Evolutionary conservation across 352 stramenopile genomes (phyloP).

Genomic region (Phytophthora rubi): DNA sequence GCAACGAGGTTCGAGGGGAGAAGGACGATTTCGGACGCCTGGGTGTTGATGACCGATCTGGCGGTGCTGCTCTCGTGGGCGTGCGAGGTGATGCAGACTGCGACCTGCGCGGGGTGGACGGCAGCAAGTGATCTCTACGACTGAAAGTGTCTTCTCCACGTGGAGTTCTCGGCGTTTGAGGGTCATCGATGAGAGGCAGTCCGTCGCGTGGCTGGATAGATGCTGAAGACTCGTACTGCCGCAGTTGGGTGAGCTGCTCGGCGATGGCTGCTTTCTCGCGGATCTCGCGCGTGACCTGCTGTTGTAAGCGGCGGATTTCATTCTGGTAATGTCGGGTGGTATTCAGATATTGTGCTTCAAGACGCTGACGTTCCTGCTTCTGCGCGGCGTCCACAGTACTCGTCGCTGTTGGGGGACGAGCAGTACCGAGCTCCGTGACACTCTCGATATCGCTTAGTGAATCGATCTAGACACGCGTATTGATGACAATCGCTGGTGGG

Average conservation of each 20-base stretch:
- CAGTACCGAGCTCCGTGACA: constrained; percentile 26
- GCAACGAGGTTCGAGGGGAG: constrained; percentile 39
- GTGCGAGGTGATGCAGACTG: constrained; percentile 32
- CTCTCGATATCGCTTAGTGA: constrained; percentile 44
- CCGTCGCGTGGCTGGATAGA: constrained; percentile 13
- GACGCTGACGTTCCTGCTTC: constrained; percentile 13
- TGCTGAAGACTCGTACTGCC: constrained; percentile 9
- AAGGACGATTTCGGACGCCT: constrained; percentile 56
- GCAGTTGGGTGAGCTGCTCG: constrained; percentile 51
- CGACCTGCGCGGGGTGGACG: constrained; percentile 7
- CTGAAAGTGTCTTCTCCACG: not conserved
- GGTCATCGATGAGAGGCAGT: constrained; percentile 10
- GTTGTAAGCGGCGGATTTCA: constrained; percentile 69
- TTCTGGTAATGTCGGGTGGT: constrained; percentile 65
- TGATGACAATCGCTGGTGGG: constrained; percentile 2
- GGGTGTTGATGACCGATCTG: constrained; percentile 16
- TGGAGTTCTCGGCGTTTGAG: constrained; percentile 5
- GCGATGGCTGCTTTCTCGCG: constrained; percentile 53
- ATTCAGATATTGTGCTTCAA: constrained; percentile 41
- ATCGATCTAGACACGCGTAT: not conserved
- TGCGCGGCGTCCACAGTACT: constrained; percentile 1
- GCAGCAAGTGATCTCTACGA: constrained; percentile 9
- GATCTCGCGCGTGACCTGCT: constrained; percentile 62
- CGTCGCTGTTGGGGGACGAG: constrained; percentile 28
- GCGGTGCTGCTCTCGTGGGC: constrained; percentile 8